These are phyloP conservation scores for Mucor velutinosus DNA, from an alignment of 371 early-diverging fungal species.

Conservation along the genomic window DNA sequence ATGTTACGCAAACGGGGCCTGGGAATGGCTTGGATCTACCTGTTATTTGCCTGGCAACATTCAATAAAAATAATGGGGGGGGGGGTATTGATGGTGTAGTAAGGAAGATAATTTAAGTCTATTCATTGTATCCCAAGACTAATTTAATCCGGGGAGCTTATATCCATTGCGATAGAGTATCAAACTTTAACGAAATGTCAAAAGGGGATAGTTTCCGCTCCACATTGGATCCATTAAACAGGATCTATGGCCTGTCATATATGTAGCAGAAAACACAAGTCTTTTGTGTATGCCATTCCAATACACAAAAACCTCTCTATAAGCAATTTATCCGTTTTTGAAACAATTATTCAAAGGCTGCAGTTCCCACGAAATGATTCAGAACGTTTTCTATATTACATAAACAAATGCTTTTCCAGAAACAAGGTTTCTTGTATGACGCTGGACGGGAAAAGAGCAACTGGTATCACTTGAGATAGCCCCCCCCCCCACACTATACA, in stretches of 20 bases:
- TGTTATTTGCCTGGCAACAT: not conserved
- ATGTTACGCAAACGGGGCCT: not conserved
- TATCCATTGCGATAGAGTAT: not conserved
- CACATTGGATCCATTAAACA: not conserved
- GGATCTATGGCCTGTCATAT: not conserved
- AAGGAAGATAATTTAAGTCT: not conserved
- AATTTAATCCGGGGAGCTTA: not conserved
- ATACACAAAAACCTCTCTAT: not conserved
- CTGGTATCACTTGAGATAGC: not conserved
- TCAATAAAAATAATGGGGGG: not conserved
- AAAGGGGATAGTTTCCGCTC: conserved; percentile 13
- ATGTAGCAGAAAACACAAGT: not conserved
- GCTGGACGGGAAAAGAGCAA: not conserved
- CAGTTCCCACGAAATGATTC: not conserved
- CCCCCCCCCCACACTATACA: not conserved
- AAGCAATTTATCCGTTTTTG: conserved; percentile 2
- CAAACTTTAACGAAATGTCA: not conserved
- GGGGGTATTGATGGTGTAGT: not conserved
- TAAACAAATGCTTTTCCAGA: not conserved
- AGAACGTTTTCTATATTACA: not conserved
- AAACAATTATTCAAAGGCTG: not conserved
- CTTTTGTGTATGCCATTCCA: not conserved
- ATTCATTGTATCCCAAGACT: not conserved
- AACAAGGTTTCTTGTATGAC: not conserved
- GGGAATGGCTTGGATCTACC: not conserved